A percentile compares a stretch with the other conserved stretches of the same genome.
These are phyloP conservation scores for Arctostaphylos glauca DNA, from an alignment of 148 eudicot genomes.

Conservation along the genomic window DNA sequence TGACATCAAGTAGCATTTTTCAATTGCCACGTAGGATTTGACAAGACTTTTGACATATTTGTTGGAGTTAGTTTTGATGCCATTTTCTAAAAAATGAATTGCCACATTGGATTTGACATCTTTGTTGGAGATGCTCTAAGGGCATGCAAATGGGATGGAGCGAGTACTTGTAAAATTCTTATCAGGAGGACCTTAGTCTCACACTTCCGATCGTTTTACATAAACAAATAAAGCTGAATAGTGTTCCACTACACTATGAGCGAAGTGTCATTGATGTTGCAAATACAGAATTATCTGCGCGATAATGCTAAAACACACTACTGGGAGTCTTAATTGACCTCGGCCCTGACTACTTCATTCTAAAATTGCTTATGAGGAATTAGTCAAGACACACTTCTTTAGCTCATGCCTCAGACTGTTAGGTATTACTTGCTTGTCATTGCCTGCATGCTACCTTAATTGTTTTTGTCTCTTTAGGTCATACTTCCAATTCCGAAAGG, in stretches of 20 bases:
- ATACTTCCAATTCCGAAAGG: not conserved
- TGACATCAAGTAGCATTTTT: no score
- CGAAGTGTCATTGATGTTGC: slow-evolving; percentile 1
- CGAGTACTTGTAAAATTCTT: not conserved
- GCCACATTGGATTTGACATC: no score
- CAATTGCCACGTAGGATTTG: no score
- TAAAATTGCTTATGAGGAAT: not conserved
- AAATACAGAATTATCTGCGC: not conserved
- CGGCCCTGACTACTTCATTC: not conserved
- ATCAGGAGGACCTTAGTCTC: not conserved
- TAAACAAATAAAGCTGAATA: not conserved
- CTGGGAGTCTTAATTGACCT: not conserved
- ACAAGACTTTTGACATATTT: no score
- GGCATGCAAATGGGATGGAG: not conserved
- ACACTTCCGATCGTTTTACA: not conserved
- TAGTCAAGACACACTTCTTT: not conserved
- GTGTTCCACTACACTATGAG: not conserved
- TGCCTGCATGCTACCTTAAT: not conserved
- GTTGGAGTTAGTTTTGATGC: no score
- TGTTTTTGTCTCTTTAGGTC: not conserved
- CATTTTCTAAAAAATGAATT: no score
- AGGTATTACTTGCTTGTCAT: not conserved
- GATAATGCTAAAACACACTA: not conserved
- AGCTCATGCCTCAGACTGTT: not conserved
- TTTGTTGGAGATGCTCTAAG: no score